A percentile compares a stretch with the other conserved stretches of the same genome.
Evolutionary conservation across 495 filamentous ascomycete species (phyloP).

Genomic region (Margaritispora aquatica): DNA sequence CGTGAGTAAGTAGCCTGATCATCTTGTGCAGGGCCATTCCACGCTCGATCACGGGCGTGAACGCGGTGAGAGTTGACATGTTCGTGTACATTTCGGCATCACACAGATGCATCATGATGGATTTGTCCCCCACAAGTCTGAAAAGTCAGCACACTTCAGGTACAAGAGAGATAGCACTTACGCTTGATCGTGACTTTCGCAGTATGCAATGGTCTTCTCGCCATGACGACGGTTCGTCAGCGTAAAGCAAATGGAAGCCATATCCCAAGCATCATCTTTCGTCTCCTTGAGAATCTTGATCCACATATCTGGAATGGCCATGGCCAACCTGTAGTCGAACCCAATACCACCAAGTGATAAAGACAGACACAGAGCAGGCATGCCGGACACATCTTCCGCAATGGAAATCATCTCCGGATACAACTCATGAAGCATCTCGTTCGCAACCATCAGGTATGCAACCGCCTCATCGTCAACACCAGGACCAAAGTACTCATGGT

Average conservation of each 20-base stretch:
- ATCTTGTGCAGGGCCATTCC: conserved; percentile 94
- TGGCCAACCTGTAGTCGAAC: conserved; percentile 95
- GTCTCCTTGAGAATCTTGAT: conserved; percentile 97
- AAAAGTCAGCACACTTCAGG: conserved; percentile 5
- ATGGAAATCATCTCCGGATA: conserved; percentile 86
- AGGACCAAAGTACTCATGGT: conserved; percentile 95
- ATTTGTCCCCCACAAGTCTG: conserved; percentile 94
- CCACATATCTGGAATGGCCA: conserved; percentile 98
- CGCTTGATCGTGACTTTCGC: conserved; percentile 97
- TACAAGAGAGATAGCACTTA: conserved; percentile 41
- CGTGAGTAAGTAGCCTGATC: conserved; percentile 91
- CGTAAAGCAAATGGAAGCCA: conserved; percentile 75
- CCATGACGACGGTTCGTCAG: conserved; percentile 90
- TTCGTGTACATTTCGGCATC: conserved; percentile 96
- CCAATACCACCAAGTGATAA: conserved; percentile 84
- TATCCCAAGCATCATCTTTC: conserved; percentile 88
- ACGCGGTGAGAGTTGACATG: conserved; percentile 80
- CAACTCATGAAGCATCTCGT: conserved; percentile 87
- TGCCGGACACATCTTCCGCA: conserved; percentile 95
- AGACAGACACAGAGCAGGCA: conserved; percentile 88
- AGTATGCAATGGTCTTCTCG: conserved; percentile 98
- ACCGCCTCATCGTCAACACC: conserved; percentile 93
- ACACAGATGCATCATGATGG: conserved; percentile 95
- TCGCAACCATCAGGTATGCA: conserved; percentile 93
- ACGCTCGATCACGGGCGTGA: conserved; percentile 86